Conservation (phyloP, 2,329 filamentous ascomycete genomes). For the Aureobasidium zeae region DNA sequence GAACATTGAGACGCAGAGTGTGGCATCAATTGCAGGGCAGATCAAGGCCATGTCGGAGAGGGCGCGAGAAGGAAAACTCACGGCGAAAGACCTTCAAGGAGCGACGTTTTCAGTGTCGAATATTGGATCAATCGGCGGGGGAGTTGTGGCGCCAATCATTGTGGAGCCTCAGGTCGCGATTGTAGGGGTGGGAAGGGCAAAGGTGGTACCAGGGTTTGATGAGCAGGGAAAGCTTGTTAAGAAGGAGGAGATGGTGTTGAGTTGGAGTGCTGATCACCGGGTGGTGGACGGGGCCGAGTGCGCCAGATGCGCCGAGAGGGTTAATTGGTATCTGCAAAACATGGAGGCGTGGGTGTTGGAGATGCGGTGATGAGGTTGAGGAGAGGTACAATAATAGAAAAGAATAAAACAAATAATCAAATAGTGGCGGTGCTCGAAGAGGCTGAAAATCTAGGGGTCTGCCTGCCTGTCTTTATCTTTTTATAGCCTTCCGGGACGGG, state of each 20-base stretch:
- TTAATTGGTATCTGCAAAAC: constrained; percentile 69
- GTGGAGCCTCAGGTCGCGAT: constrained; percentile 88
- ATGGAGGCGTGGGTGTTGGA: constrained; percentile 81
- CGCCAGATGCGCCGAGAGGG: constrained; percentile 77
- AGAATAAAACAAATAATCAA: not conserved
- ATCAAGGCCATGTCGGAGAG: constrained; percentile 63
- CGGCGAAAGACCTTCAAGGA: constrained; percentile 64
- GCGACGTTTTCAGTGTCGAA: constrained; percentile 95
- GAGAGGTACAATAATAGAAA: not conserved
- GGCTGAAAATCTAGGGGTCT: not conserved
- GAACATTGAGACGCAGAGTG: constrained; percentile 67
- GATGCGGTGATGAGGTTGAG: constrained; percentile 45
- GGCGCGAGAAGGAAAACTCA: constrained; percentile 65
- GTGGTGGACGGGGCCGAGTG: constrained; percentile 92
- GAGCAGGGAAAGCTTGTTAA: constrained; percentile 51
- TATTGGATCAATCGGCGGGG: constrained; percentile 89
- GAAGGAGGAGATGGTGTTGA: constrained; percentile 79
- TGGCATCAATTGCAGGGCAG: constrained; percentile 69
- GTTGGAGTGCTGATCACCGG: constrained; percentile 92
- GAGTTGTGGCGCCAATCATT: constrained; percentile 83
- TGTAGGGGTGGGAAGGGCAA: constrained; percentile 74
- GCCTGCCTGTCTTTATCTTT: not conserved
- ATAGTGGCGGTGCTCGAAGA: constrained; percentile 4
- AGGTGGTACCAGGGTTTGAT: constrained; percentile 69
- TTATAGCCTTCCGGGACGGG: not conserved